A percentile compares a stretch with the other conserved stretches of the same genome.
Conservation (phyloP, 2,329 filamentous ascomycete species). For the Sporothrix phasma region DNA sequence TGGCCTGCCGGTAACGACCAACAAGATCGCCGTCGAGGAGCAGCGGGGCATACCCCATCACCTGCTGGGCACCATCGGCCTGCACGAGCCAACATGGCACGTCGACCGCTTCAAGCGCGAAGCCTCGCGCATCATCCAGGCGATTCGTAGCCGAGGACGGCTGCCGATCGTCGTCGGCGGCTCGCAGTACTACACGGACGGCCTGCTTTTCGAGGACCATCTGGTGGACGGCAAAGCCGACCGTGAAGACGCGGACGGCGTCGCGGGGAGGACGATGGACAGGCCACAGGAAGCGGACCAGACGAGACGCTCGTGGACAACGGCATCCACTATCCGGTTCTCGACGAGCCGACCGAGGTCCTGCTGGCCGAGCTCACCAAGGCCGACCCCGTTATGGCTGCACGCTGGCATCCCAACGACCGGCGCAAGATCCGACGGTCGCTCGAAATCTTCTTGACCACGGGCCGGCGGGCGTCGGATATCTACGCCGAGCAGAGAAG, state of each 20-base stretch:
- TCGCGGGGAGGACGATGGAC: slow-evolving; percentile 19
- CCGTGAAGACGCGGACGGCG: not conserved
- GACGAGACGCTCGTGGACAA: slow-evolving; percentile 10
- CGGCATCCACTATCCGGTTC: slow-evolving; percentile 51
- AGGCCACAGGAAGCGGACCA: not conserved
- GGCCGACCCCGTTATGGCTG: slow-evolving; percentile 82
- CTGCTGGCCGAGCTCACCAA: slow-evolving; percentile 64
- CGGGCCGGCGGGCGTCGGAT: slow-evolving; percentile 71
- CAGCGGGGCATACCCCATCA: slow-evolving; percentile 77
- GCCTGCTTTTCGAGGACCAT: slow-evolving; percentile 70
- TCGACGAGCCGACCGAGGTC: slow-evolving; percentile 59
- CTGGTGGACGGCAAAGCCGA: slow-evolving; percentile 39
- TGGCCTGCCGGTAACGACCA: slow-evolving; percentile 88
- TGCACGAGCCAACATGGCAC: slow-evolving; percentile 73
- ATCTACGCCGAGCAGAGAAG: slow-evolving; percentile 70
- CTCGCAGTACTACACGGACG: slow-evolving; percentile 90
- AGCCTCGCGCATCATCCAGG: slow-evolving; percentile 58
- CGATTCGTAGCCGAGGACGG: slow-evolving; percentile 68
- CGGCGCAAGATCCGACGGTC: slow-evolving; percentile 80
- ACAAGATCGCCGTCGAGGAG: slow-evolving; percentile 72
- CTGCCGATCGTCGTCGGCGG: slow-evolving; percentile 88
- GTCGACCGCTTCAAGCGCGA: slow-evolving; percentile 67
- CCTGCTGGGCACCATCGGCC: slow-evolving; percentile 65
- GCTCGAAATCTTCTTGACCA: slow-evolving; percentile 79
- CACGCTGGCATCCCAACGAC: slow-evolving; percentile 90